Evolutionary conservation across 2,329 filamentous ascomycete species (phyloP).

Genomic region (Fusarium tricinctum): DNA sequence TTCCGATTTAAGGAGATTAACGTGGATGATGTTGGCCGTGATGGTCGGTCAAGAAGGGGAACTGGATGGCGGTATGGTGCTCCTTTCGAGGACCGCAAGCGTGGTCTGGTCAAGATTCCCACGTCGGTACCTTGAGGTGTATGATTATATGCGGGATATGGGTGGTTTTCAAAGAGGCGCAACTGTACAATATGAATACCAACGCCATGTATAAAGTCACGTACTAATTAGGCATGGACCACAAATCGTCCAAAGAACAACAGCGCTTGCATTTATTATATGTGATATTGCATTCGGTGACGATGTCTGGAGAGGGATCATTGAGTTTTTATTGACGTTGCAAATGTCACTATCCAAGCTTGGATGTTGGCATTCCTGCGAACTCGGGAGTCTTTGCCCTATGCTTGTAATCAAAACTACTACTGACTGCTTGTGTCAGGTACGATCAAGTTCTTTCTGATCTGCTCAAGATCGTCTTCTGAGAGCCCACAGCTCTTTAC

Average conservation of each 20-base stretch:
- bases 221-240: constrained; percentile 40
- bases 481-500: constrained; percentile 69
- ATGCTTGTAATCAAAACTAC: not conserved
- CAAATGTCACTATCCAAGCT: not conserved
- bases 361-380: not conserved
- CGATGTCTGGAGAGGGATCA: not conserved
- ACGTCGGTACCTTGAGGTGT: constrained; percentile 67
- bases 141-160: constrained; percentile 38
- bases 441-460: constrained; percentile 65
- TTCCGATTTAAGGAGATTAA: constrained; percentile 74
- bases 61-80: constrained; percentile 75
- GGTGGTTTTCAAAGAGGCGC: constrained; percentile 27
- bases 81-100: constrained; percentile 73
- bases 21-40: constrained; percentile 67
- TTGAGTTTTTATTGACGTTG: not conserved
- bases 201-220: constrained; percentile 43
- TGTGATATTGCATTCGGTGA: not conserved
- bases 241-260: constrained; percentile 21
- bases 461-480: constrained; percentile 65
- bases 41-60: constrained; percentile 65
- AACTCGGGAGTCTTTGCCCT: not conserved
- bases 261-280: constrained; percentile 21
- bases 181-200: constrained; percentile 50
- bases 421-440: constrained; percentile 46
- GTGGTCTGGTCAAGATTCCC: constrained; percentile 76